These are phyloP conservation scores for Hyaloscypha hepaticicola DNA, from an alignment of 495 filamentous ascomycete genomes.

Conservation along the genomic window DNA sequence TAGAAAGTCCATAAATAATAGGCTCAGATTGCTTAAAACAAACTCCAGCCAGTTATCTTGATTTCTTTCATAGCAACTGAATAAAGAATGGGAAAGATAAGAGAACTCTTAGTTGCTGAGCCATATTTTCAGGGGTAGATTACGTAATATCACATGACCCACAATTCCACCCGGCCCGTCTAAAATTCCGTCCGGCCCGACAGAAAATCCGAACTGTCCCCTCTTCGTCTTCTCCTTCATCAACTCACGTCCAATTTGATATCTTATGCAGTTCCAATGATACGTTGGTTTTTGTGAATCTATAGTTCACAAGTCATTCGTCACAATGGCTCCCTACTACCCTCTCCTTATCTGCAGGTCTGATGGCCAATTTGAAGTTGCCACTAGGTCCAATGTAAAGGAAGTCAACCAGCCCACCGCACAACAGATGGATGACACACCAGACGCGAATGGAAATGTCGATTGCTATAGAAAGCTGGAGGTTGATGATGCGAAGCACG, in stretches of 20 bases:
- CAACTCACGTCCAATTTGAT: neutral
- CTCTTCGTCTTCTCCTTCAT: neutral
- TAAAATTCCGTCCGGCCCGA: neutral
- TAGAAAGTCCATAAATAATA: too few species aligned
- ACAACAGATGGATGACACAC: slow-evolving; percentile 44
- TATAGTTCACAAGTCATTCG: neutral
- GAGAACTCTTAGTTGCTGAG: too few species aligned
- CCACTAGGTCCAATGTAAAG: slow-evolving; percentile 27
- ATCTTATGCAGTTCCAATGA: neutral
- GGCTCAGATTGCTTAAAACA: too few species aligned
- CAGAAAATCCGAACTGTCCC: neutral
- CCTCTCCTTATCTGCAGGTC: slow-evolving; percentile 38
- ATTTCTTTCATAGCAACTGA: too few species aligned
- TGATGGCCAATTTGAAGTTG: slow-evolving; percentile 40
- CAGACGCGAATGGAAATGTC: slow-evolving; percentile 45
- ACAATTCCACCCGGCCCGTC: neutral
- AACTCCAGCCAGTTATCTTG: too few species aligned
- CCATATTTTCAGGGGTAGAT: neutral
- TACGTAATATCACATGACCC: neutral
- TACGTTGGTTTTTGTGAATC: neutral
- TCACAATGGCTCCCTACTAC: slow-evolving; percentile 21
- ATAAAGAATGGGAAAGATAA: too few species aligned
- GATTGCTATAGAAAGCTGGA: slow-evolving; percentile 47
- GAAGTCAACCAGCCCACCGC: slow-evolving; percentile 46
- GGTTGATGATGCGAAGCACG: slow-evolving; percentile 41